Evolutionary conservation across 805 yeast species (phyloP), one percentile per base, ranked within the genome.

Genomic region (Ogataea methanolica): DNA sequence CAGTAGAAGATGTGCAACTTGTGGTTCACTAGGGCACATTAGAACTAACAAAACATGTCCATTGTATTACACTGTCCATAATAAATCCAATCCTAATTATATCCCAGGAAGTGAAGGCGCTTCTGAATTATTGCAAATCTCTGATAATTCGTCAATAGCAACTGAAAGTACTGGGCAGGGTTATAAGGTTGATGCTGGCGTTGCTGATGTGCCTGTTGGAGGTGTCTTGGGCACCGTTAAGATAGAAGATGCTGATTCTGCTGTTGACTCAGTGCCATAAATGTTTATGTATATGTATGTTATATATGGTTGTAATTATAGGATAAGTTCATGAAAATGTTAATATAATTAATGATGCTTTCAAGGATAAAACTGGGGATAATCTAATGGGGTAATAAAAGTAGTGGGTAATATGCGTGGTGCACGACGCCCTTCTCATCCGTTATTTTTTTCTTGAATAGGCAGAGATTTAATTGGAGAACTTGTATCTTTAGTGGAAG

Each of bases 1-100:
- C 5, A 83, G 85, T 8, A 74, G 99, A 63, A 80, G 88, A 60
- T 92, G 99, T 69, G 91, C 95, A 3, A 85, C 94, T 0, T 92
- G 99, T 74, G 98, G 98, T 21, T 94, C 92, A 12, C 76, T 87
- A 53, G 99, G 98, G 0, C 99, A 92, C 65, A 92, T 92, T 52
- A 78, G 94, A 63, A 92, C 99, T 2, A 90, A 89, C 63, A 85
- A 85, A 53, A 72, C 92, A 2, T 92, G 99, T 69, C 99, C 98
- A 15, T 75, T 90, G 78, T 92, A 87, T 62, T 80, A 78, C 51
- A 65, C 69, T 12, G 61, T 65, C 21, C 67, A 65, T 41, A 65
- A 65, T 49, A 65, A 64, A 45, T 65, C 68, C 9, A 63, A 65
- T 49, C 69, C 69, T 5, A 62, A 65, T 42, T 65, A 65, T 42